These are phyloP conservation scores for Scheffersomyces segobiensis DNA, from an alignment of 1,139 yeast species.

Conservation along the genomic window DNA sequence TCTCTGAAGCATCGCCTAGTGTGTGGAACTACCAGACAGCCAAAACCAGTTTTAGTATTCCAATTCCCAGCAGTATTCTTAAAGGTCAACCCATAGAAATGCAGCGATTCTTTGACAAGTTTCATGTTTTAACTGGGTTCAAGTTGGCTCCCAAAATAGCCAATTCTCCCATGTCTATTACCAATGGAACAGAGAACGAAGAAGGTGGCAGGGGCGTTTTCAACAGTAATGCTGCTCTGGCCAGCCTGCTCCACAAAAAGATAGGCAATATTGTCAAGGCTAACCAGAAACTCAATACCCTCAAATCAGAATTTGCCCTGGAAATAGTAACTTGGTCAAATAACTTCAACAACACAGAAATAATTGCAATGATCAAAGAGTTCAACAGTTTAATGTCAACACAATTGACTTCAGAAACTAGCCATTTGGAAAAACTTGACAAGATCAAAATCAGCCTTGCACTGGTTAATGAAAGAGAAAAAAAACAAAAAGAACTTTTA, in stretches of 20 bases:
- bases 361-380: conserved; percentile 39
- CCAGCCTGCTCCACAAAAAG: conserved; percentile 11
- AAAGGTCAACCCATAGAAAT: not conserved
- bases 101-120: not conserved
- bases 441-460: conserved; percentile 40
- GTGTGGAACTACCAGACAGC: not conserved
- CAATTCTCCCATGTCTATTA: not conserved
- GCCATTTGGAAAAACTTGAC: conserved; percentile 39
- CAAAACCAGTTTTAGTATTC: not conserved
- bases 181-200: not conserved
- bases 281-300: conserved; percentile 33
- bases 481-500: conserved; percentile 40
- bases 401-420: conserved; percentile 34
- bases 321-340: conserved; percentile 45
- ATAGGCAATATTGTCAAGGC: conserved; percentile 32
- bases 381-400: conserved; percentile 36
- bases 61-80: not conserved
- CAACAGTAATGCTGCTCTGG: not conserved
- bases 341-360: conserved; percentile 37
- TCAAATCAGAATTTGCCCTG: conserved; percentile 35
- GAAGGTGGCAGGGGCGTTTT: not conserved
- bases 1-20: not conserved
- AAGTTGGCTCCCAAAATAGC: not conserved
- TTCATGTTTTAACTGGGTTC: not conserved
- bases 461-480: conserved; percentile 53